Percentiles rank a stretch among this genome's conserved stretches.
Evolutionary conservation across 2,329 filamentous ascomycete genomes (phyloP).

Genomic region (Sphaerulina musiva): DNA sequence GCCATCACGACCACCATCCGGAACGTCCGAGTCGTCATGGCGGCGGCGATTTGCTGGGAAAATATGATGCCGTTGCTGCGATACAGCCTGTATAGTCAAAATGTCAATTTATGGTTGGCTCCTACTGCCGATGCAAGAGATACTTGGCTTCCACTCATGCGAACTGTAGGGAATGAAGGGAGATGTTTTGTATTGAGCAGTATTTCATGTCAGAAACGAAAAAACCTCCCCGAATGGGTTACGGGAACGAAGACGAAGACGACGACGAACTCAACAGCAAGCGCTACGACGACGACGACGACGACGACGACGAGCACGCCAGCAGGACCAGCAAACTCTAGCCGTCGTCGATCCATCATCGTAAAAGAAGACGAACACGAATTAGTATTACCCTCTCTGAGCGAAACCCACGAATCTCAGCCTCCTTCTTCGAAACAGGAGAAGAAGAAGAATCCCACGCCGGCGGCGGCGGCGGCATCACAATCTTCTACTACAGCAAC

Average conservation of each 20-base stretch:
- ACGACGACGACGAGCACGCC: not conserved
- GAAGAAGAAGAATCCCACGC: not conserved
- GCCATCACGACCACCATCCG: slow-evolving; percentile 74
- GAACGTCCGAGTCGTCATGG: slow-evolving; percentile 72
- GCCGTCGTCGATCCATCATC: slow-evolving; percentile 37
- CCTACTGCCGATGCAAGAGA: slow-evolving; percentile 82
- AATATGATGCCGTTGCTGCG: slow-evolving; percentile 90
- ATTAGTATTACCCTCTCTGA: slow-evolving; percentile 41
- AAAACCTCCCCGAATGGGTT: slow-evolving; percentile 55
- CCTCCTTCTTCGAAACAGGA: slow-evolving; percentile 1
- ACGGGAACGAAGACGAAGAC: slow-evolving; percentile 23
- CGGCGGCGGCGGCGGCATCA: no score
- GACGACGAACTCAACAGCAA: not conserved
- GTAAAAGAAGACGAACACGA: slow-evolving; percentile 49
- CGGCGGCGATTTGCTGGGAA: slow-evolving; percentile 91
- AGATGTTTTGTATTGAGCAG: slow-evolving; percentile 78
- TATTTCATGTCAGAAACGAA: slow-evolving; percentile 68
- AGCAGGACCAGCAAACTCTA: slow-evolving; percentile 11
- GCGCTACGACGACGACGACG: not conserved
- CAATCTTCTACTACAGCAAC: no score
- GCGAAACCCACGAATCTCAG: slow-evolving; percentile 15
- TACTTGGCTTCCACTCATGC: slow-evolving; percentile 75
- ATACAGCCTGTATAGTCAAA: slow-evolving; percentile 78
- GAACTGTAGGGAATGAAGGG: slow-evolving; percentile 73
- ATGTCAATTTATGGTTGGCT: slow-evolving; percentile 84